phyloP scores from a whole-genome alignment of 106 monocot species.

The Dendrobium huoshanense region DNA sequence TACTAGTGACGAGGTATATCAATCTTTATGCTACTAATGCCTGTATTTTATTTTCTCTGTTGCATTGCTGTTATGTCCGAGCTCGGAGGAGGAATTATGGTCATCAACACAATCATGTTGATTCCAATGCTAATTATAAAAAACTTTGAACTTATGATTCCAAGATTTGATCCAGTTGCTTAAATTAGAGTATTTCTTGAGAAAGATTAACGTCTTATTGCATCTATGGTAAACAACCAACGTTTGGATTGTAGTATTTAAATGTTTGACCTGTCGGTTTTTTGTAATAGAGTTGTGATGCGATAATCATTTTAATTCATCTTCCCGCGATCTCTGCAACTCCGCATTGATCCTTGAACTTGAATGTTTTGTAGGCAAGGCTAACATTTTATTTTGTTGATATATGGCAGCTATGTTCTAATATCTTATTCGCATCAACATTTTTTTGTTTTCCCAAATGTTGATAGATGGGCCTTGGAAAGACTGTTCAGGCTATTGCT shows the following conservation, averaged over 20 bases:
- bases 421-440: background rate
- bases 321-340: background rate
- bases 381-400: background rate
- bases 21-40: background rate
- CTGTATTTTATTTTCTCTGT: background rate
- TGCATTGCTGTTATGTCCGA: background rate
- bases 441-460: background rate
- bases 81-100: background rate
- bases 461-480: constrained; percentile 90
- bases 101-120: background rate
- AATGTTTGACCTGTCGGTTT: background rate
- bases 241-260: background rate
- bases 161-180: background rate
- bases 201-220: background rate
- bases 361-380: background rate
- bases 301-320: background rate
- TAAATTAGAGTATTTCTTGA: background rate
- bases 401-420: background rate
- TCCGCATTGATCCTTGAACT: background rate
- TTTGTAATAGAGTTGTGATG: background rate
- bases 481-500: constrained; percentile 90
- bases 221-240: background rate
- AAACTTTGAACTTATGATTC: background rate
- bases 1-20: background rate
- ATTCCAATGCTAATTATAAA: background rate